Evolutionary conservation across 306 rosid species (phyloP).

Genomic region (Quercus variabilis): DNA sequence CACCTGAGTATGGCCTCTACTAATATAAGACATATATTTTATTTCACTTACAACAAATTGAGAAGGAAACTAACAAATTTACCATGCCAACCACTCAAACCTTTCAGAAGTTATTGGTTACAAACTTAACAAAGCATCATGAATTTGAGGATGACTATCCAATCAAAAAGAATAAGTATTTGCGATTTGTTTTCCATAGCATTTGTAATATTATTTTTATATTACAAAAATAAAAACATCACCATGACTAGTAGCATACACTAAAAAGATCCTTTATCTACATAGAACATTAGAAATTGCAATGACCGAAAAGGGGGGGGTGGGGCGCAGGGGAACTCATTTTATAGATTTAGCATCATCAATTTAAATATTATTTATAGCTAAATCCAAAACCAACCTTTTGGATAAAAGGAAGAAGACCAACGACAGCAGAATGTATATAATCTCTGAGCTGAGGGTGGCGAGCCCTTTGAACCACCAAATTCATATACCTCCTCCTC

Average conservation of each 20-base stretch:
- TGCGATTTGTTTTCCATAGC: not conserved
- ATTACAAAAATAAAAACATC: not conserved
- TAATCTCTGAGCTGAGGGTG: conserved; percentile 85
- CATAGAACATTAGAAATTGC: not conserved
- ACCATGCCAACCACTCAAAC: not conserved
- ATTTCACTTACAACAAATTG: too few species aligned
- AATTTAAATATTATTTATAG: not conserved
- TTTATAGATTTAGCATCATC: not conserved
- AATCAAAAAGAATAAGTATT: not conserved
- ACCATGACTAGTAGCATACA: not conserved
- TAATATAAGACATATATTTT: too few species aligned
- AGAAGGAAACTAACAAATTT: not conserved
- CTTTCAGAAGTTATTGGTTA: not conserved
- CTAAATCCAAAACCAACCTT: conserved; percentile 46
- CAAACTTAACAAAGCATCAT: not conserved
- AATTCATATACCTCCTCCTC: conserved; percentile 80
- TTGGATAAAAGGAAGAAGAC: conserved; percentile 68
- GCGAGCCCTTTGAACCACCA: conserved; percentile 76
- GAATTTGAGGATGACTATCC: not conserved
- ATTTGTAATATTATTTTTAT: not conserved
- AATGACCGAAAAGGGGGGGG: not conserved
- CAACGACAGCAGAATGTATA: conserved; percentile 67
- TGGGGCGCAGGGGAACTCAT: too few species aligned
- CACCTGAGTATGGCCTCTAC: too few species aligned
- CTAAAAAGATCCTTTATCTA: not conserved